Conservation (phyloP, 1,284 basidiomycete species). For the Ustilago nuda region DNA sequence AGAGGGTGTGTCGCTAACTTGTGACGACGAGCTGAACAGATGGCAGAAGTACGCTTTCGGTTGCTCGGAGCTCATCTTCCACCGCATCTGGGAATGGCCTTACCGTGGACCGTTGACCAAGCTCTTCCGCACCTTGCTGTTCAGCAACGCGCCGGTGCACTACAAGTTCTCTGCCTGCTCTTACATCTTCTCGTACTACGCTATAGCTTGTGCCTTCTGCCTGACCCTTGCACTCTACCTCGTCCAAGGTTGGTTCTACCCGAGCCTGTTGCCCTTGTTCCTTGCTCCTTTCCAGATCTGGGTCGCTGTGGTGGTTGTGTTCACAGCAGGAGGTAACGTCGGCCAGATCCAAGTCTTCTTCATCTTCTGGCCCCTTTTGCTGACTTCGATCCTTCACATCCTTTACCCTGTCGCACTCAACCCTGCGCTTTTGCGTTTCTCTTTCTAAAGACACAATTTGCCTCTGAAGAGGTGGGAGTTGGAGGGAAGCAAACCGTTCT, state of each 20-base stretch:
- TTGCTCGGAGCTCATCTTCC: slow-evolving; percentile 69
- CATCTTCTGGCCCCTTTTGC: slow-evolving; percentile 23
- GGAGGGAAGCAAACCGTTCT: too few relatives aligned
- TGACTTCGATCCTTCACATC: slow-evolving; percentile 15
- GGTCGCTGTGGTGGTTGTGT: slow-evolving; percentile 81
- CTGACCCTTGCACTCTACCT: slow-evolving; percentile 80
- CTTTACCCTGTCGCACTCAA: slow-evolving; percentile 27
- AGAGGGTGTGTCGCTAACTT: slow-evolving; percentile 81
- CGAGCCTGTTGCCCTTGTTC: slow-evolving; percentile 77
- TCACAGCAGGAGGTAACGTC: slow-evolving; percentile 79
- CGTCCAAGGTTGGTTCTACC: slow-evolving; percentile 77
- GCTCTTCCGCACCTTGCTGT: slow-evolving; percentile 80
- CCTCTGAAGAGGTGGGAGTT: too few relatives aligned
- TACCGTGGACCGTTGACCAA: slow-evolving; percentile 80
- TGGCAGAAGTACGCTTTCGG: slow-evolving; percentile 91
- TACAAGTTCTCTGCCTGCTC: slow-evolving; percentile 75
- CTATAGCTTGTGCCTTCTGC: slow-evolving; percentile 82
- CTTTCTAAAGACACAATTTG: slow-evolving; percentile 55
- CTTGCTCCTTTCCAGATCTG: slow-evolving; percentile 76
- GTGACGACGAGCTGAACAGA: slow-evolving; percentile 82
- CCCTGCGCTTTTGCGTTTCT: slow-evolving; percentile 31
- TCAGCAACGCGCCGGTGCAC: slow-evolving; percentile 73
- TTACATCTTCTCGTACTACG: slow-evolving; percentile 74
- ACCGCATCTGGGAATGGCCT: slow-evolving; percentile 75
- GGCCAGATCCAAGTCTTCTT: slow-evolving; percentile 71